Conservation (phyloP, 2,329 filamentous ascomycete genomes). For the Trichophyton verrucosum region DNA sequence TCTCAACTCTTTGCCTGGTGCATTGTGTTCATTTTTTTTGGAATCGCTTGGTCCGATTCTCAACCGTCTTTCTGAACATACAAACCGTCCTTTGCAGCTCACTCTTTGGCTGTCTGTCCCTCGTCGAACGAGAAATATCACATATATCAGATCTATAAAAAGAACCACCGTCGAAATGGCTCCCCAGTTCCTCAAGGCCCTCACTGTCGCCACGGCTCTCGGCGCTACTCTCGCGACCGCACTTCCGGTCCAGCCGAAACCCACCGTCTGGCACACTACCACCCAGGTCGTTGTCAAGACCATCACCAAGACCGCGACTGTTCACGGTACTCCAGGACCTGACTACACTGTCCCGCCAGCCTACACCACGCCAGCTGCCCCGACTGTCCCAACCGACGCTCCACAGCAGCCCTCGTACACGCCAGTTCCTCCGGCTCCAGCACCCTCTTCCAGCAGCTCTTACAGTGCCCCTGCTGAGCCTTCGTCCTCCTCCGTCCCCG, state of each 20-base stretch:
- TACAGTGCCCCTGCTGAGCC: background rate
- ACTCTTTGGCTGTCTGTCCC: background rate
- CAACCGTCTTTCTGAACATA: background rate
- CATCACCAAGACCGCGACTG: constrained; percentile 27
- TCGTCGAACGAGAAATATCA: constrained; percentile 8
- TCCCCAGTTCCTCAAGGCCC: constrained; percentile 13
- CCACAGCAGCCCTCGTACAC: background rate
- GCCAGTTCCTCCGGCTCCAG: constrained; percentile 13
- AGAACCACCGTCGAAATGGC: constrained; percentile 10
- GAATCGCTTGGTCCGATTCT: constrained; percentile 12
- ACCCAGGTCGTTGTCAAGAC: constrained; percentile 20
- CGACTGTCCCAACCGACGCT: constrained; percentile 36
- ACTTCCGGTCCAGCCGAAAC: constrained; percentile 10
- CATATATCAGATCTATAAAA: background rate
- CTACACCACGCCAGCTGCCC: constrained; percentile 28
- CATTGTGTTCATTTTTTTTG: background rate
- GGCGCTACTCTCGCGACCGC: constrained; percentile 12
- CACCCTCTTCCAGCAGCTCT: background rate
- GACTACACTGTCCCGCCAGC: constrained; percentile 32
- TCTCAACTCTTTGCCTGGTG: background rate
- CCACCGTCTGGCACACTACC: constrained; percentile 12
- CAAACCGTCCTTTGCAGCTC: background rate
- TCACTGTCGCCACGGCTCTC: constrained; percentile 13
- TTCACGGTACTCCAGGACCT: constrained; percentile 39
- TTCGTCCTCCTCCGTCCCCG: background rate